Conservation (phyloP, 2,329 filamentous ascomycete species). For the Fusarium keratoplasticum region DNA sequence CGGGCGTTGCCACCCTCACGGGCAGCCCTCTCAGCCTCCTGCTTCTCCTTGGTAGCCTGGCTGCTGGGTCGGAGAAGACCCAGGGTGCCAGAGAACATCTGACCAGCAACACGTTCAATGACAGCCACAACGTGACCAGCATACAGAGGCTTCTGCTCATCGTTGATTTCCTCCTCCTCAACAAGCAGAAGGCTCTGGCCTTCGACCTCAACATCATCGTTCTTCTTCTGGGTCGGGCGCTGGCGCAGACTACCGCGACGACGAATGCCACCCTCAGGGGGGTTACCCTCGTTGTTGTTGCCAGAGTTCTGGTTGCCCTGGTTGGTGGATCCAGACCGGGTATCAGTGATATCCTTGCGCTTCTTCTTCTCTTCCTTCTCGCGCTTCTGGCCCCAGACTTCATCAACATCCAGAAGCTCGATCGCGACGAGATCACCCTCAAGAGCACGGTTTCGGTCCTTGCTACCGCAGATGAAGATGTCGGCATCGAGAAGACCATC, state of each 20-base stretch:
- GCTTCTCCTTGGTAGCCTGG: constrained; percentile 99
- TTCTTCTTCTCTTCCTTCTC: constrained; percentile 99
- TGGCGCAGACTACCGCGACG: constrained; percentile 95
- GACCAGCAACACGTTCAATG: constrained; percentile 94
- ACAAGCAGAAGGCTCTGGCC: constrained; percentile 96
- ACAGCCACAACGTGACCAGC: constrained; percentile 97
- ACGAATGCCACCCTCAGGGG: constrained; percentile 85
- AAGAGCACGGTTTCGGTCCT: constrained; percentile 95
- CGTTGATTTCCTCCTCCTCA: constrained; percentile 98
- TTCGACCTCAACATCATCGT: constrained; percentile 98
- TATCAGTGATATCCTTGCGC: constrained; percentile 97
- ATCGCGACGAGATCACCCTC: constrained; percentile 96
- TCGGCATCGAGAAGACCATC: constrained; percentile 92
- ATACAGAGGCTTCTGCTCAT: constrained; percentile 97
- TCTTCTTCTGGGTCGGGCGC: constrained; percentile 99
- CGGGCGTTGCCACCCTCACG: constrained; percentile 81
- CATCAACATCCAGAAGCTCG: constrained; percentile 96
- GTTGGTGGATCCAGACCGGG: constrained; percentile 80
- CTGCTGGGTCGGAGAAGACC: constrained; percentile 95
- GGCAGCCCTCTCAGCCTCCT: constrained; percentile 94
- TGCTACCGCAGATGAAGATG: constrained; percentile 99
- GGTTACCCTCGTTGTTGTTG: constrained; percentile 71
- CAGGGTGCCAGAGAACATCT: constrained; percentile 98
- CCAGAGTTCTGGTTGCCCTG: constrained; percentile 74
- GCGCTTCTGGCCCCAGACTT: constrained; percentile 98